Evolutionary conservation across 1,284 basidiomycete species (phyloP).

Genomic region (Trametes versicolor): DNA sequence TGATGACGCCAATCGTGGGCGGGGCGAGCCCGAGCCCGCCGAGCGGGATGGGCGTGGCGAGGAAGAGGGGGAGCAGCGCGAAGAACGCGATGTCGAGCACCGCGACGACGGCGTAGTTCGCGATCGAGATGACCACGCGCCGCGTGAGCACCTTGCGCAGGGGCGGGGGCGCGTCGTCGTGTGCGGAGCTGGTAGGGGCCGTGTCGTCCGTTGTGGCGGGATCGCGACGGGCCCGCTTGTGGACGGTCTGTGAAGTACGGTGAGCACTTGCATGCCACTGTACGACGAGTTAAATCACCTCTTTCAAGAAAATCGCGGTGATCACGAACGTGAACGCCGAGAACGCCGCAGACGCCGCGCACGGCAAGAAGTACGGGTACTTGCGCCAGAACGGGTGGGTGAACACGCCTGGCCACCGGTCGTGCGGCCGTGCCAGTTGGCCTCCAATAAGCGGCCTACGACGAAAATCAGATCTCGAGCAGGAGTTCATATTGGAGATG

Average conservation of each 20-base stretch:
- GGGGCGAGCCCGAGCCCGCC: constrained; percentile 75
- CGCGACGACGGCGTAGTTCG: constrained; percentile 72
- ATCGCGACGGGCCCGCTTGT: constrained; percentile 21
- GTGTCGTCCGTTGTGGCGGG: constrained; percentile 5
- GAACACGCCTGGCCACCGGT: constrained; percentile 57
- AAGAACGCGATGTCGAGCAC: constrained; percentile 72
- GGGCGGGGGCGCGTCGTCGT: constrained; percentile 39
- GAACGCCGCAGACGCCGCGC: constrained; percentile 50
- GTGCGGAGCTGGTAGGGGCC: background rate
- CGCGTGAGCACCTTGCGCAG: constrained; percentile 53
- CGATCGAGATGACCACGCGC: constrained; percentile 66
- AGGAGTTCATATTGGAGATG: background rate
- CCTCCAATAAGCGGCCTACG: constrained; percentile 61
- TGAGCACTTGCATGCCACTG: background rate
- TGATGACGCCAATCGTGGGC: constrained; percentile 63
- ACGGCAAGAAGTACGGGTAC: constrained; percentile 67
- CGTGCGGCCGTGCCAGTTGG: constrained; percentile 54
- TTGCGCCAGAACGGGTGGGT: constrained; percentile 55
- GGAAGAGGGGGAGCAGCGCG: constrained; percentile 72
- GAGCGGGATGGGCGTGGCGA: constrained; percentile 70
- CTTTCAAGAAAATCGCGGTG: constrained; percentile 55
- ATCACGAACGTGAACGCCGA: constrained; percentile 50
- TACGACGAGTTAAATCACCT: constrained; percentile 49
- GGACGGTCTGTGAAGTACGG: constrained; percentile 37
- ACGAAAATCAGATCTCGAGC: background rate